A percentile compares a stretch with the other conserved stretches of the same genome.
These are phyloP conservation scores for Albifimbria verrucaria DNA, from an alignment of 2,329 filamentous ascomycete species.

Conservation along the genomic window DNA sequence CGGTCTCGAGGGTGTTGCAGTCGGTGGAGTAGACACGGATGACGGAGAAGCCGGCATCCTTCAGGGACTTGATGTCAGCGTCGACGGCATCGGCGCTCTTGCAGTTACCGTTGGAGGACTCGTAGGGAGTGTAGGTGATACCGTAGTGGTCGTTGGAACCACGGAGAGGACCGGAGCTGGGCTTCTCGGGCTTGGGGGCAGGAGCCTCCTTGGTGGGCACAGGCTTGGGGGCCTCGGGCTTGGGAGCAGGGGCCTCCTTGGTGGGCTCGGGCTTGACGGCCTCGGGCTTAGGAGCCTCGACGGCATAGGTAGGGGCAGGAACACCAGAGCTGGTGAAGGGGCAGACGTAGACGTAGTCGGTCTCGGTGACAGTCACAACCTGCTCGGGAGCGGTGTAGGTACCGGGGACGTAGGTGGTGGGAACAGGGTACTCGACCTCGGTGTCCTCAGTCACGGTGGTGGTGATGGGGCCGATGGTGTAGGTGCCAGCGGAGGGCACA, in stretches of 20 bases:
- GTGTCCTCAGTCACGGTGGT: conserved; percentile 54
- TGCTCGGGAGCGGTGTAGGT: conserved; percentile 69
- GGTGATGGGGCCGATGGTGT: conserved; percentile 69
- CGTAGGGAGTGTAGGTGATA: conserved; percentile 80
- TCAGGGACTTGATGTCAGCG: conserved; percentile 59
- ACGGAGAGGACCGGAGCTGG: conserved; percentile 27
- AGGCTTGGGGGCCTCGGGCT: conserved; percentile 15
- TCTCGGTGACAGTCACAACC: conserved; percentile 66
- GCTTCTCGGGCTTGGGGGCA: conserved; percentile 18
- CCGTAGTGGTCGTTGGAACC: conserved; percentile 59
- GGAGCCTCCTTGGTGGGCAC: conserved; percentile 12
- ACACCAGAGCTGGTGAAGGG: conserved; percentile 53
- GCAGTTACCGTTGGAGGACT: conserved; percentile 54
- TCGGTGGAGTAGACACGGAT: conserved; percentile 90
- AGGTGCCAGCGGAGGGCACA: conserved; percentile 73
- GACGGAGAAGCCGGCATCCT: conserved; percentile 62
- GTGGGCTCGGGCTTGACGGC: conserved; percentile 19
- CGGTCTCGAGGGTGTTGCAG: conserved; percentile 75
- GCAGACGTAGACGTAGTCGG: conserved; percentile 67
- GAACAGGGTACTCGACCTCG: conserved; percentile 61
- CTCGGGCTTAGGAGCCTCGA: conserved; percentile 9
- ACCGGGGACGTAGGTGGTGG: conserved; percentile 63
- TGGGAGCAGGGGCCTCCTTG: conserved; percentile 11
- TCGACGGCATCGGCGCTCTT: conserved; percentile 58
- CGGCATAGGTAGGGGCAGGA: conserved; percentile 25